Conservation (phyloP, 345 rosid species). For the Populus nigra region DNA sequence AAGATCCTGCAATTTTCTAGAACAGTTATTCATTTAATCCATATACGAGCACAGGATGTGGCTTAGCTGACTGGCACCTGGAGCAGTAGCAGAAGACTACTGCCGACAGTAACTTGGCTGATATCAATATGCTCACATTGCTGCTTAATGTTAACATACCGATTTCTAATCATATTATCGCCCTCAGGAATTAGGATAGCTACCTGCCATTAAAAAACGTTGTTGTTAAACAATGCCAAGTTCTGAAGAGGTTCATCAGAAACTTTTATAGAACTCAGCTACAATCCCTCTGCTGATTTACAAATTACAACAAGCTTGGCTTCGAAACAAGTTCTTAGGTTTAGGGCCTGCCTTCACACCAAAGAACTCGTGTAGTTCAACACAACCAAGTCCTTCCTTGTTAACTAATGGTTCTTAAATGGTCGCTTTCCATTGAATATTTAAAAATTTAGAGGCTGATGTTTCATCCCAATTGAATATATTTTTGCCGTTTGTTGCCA, state of each 20-base stretch:
- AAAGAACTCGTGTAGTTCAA: neutral
- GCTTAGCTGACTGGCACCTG: neutral
- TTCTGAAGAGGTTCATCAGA: neutral
- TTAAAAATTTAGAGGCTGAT: slow-evolving; percentile 23
- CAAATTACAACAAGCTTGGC: neutral
- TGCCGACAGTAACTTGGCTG: neutral
- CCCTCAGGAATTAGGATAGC: neutral
- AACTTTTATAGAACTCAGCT: neutral
- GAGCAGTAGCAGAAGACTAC: neutral
- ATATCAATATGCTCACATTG: no score
- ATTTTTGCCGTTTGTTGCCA: slow-evolving; percentile 7
- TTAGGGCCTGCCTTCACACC: neutral
- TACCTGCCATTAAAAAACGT: neutral
- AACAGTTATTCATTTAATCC: neutral
- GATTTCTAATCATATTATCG: neutral
- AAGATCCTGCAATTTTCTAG: neutral
- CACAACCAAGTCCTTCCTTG: neutral
- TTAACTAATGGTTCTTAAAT: neutral
- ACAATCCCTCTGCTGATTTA: neutral
- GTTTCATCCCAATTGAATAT: slow-evolving; percentile 22
- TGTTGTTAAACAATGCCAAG: neutral
- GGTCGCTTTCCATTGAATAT: slow-evolving; percentile 23
- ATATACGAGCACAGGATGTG: neutral
- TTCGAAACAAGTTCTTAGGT: neutral
- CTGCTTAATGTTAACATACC: neutral